Conservation (phyloP, 352 stramenopile species). For the Phytophthora meadii region DNA sequence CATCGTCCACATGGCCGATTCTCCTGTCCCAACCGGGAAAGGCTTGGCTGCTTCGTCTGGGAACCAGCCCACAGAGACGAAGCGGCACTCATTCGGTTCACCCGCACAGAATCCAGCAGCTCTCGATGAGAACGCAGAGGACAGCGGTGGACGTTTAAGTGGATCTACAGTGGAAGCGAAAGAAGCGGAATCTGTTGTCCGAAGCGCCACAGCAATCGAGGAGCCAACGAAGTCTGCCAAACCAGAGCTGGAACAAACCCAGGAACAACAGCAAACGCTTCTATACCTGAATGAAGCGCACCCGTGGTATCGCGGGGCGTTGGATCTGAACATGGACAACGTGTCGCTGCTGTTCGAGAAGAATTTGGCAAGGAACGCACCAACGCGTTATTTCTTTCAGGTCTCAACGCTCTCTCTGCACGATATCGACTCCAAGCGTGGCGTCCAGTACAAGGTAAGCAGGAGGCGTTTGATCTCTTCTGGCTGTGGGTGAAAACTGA, state of each 20-base stretch:
- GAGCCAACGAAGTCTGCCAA: conserved; percentile 12
- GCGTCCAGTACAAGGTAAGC: conserved; percentile 83
- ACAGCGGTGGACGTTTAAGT: conserved; percentile 5
- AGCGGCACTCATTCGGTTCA: conserved; percentile 24
- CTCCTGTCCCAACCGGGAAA: conserved; percentile 29
- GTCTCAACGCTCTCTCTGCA: conserved; percentile 78
- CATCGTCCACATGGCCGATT: conserved; percentile 77
- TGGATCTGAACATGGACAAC: conserved; percentile 79
- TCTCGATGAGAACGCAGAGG: conserved; percentile 9
- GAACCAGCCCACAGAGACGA: conserved; percentile 18
- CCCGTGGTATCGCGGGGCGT: conserved; percentile 78
- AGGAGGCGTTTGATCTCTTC: neutral
- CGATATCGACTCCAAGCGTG: conserved; percentile 84
- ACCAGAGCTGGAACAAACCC: conserved; percentile 24
- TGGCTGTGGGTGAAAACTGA: conserved; percentile 6
- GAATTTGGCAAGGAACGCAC: conserved; percentile 73
- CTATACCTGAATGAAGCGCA: conserved; percentile 82
- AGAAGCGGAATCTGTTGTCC: conserved; percentile 21
- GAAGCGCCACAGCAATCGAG: conserved; percentile 21
- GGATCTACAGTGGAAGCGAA: conserved; percentile 28
- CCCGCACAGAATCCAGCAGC: neutral
- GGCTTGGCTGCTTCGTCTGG: neutral
- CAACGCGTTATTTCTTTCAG: conserved; percentile 87
- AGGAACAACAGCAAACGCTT: conserved; percentile 54
- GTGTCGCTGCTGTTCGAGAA: conserved; percentile 87